Base-by-base conservation (phyloP, 257 asterid species). In the Apocynum venetum region DNA sequence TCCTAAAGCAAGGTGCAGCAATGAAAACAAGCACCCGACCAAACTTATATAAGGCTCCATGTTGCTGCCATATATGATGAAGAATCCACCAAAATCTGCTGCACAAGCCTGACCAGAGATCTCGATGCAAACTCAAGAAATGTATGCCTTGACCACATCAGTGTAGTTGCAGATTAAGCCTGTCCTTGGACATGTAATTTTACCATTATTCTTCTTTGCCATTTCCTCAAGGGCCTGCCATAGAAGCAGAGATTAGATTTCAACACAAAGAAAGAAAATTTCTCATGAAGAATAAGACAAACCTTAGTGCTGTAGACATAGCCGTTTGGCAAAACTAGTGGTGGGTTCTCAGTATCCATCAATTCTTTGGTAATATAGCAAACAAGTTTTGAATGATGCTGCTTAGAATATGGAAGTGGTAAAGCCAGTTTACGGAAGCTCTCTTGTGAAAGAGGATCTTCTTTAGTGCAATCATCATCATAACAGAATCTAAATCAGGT, bases 251-350 rank as follows among this genome's bases (percentile, higher is more conserved):
- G 51, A 19, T 43, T 66, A 36, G 25, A 47, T 41, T 6, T 43
- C 36, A 68, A 7, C 72, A 55, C 44, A 25, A 56, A 51, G 7
- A 49, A 74, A 3, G 73, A 35, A 47, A 52, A 48, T 9, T 66
- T 44, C 20, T 47, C 40, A 41, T 6, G 13, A 36, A 43, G 0
- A 46, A 71, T 8, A 60, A 8, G 14, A 31, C 19, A 7, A 52
- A 96, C 99, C 98, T 92, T 93, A 36, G 97, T 93, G 93, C 99
- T 96, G 82, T 96, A 96, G 81, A 96, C 98, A 65, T 92, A 86
- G 86, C 97, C 99, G 74, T 96, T 96, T 8, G 99, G 99, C 83
- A 96, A 83, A 78, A 93, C 99, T 8, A 96, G 93, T 44, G 99
- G 99, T 0, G 98, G 99, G 60, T 96, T 96, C 89, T 96, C 98